Percentiles rank a stretch among this genome's conserved stretches.
Evolutionary conservation across 108 stramenopile genomes (phyloP).

Genomic region (Skeletonema costatum): DNA sequence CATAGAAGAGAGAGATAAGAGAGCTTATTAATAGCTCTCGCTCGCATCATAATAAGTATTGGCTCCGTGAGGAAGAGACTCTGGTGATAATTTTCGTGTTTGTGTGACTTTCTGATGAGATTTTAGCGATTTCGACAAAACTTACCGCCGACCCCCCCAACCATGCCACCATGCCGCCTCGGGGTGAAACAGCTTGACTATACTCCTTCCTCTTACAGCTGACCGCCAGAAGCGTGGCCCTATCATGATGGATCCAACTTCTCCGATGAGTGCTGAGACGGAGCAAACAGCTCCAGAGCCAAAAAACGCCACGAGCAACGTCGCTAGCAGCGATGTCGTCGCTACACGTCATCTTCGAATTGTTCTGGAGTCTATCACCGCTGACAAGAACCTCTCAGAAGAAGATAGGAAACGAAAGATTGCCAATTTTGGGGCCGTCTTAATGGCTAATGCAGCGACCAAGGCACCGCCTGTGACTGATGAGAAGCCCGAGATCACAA

Average conservation of each 20-base stretch:
- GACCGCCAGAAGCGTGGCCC: too few species aligned
- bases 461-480: neutral
- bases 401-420: slow-evolving; percentile 14
- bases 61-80: too few species aligned
- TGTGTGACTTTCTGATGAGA: too few species aligned
- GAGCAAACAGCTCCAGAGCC: neutral
- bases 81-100: too few species aligned
- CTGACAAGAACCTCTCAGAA: slow-evolving; percentile 2
- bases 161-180: too few species aligned
- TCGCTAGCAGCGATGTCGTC: slow-evolving; percentile 12
- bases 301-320: neutral
- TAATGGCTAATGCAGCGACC: neutral
- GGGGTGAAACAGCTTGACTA: too few species aligned
- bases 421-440: neutral
- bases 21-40: too few species aligned
- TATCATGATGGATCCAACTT: neutral
- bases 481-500: neutral
- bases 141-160: too few species aligned
- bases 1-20: too few species aligned
- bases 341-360: slow-evolving; percentile 41
- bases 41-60: too few species aligned
- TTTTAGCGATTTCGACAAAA: too few species aligned
- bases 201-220: neutral
- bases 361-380: slow-evolving; percentile 24
- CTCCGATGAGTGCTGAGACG: neutral